Evolutionary conservation across 225 moss, liverwort and hornwort species (phyloP).

Genomic region (Straminergon stramineum): DNA sequence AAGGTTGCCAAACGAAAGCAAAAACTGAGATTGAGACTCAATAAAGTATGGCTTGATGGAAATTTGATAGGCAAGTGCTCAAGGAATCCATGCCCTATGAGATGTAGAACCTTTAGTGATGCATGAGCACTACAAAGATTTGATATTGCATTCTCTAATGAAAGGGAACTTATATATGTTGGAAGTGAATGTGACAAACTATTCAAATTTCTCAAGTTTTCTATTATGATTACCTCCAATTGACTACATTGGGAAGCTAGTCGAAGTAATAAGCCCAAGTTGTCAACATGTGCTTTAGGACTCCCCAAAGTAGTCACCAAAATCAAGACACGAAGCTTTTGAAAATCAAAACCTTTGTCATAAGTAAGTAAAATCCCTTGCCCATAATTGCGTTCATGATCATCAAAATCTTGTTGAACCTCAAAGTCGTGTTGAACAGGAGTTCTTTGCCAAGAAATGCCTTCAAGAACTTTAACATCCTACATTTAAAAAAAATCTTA

Average conservation of each 20-base stretch:
- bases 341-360: neutral
- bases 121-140: neutral
- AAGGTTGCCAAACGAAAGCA: neutral
- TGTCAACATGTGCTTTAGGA: fast-evolving
- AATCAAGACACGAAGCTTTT: neutral
- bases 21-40: neutral
- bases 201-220: fast-evolving
- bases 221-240: neutral
- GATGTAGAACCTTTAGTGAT: neutral
- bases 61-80: neutral
- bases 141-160: fast-evolving
- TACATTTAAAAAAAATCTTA: fast-evolving
- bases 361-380: fast-evolving
- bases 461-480: neutral
- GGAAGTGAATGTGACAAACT: fast-evolving
- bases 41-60: neutral
- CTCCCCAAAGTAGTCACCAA: fast-evolving
- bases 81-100: neutral
- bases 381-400: neutral
- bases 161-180: fast-evolving
- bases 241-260: neutral
- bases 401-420: neutral
- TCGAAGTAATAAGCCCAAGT: neutral
- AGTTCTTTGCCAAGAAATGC: neutral
- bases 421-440: neutral